Evolutionary conservation across 2,329 filamentous ascomycete genomes (phyloP).

Genomic region (Aspergillus unguis): DNA sequence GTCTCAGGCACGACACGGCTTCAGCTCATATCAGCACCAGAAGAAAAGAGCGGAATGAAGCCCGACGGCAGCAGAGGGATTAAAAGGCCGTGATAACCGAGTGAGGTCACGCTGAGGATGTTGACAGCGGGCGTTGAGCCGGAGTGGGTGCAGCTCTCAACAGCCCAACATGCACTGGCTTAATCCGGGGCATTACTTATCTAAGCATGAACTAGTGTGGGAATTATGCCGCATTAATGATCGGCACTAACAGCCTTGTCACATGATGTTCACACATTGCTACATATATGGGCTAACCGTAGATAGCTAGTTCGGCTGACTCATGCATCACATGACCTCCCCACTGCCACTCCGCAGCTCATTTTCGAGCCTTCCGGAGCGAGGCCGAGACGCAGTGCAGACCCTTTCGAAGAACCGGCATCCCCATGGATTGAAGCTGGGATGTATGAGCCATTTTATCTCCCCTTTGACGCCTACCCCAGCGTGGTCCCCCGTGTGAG

Average conservation of each 20-base stretch:
- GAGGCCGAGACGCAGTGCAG: conserved; percentile 1
- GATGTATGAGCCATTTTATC: conserved; percentile 46
- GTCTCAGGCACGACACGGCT: background rate
- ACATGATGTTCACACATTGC: conserved; percentile 1
- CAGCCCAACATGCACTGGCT: conserved; percentile 17
- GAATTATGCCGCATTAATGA: conserved; percentile 9
- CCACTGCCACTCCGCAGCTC: conserved; percentile 11
- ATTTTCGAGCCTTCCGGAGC: conserved; percentile 1
- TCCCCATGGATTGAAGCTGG: conserved; percentile 38
- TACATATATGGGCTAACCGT: background rate
- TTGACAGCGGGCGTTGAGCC: conserved; percentile 14
- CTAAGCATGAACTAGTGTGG: conserved; percentile 2
- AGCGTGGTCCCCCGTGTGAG: conserved; percentile 45
- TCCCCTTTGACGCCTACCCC: conserved; percentile 46
- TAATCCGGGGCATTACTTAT: conserved; percentile 7
- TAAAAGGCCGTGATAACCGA: background rate
- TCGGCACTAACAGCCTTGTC: conserved; percentile 9
- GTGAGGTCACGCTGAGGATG: conserved; percentile 1
- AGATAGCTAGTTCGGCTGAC: background rate
- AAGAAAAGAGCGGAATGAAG: conserved; percentile 8
- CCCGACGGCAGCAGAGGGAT: conserved; percentile 1
- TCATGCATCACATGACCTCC: conserved; percentile 12
- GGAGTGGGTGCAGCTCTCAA: conserved; percentile 17
- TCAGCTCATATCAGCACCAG: conserved; percentile 5
- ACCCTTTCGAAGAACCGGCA: conserved; percentile 5